Base-by-base conservation (phyloP, 2,329 filamentous ascomycete genomes). In the Fusarium verrucosum region DNA sequence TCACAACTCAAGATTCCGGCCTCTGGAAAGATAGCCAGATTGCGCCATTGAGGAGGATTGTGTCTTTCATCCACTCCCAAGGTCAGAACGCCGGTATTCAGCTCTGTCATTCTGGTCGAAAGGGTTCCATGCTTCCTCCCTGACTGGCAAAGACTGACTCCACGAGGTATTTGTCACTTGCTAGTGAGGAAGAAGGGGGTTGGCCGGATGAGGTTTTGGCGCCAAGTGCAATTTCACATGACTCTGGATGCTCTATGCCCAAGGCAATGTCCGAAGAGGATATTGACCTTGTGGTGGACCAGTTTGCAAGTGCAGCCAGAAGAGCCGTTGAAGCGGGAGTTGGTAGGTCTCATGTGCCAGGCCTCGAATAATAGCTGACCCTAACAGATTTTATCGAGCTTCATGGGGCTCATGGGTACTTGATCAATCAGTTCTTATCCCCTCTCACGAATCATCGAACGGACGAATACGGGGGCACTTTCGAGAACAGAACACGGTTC, bases 381-480 rank as follows among this genome's bases (percentile, higher is more conserved):
- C 3, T 0, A 3, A 1, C 3, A 52, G 52, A 56, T n/a, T 25
- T 53, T 1, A 56, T 56, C 8, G 52, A 56, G 25, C 10, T 56
- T 1, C 52, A 56, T 1, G 52, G 52, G 0, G 52, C 52, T 3
- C 52, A 56, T 2, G 52, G 52, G 1, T 56, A 56, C 4, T 9
- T 56, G 2, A 33, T 56, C 1, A 22, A 32, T 13, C 2, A 26
- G 4, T 56, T 56, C 2, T 19, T 56, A 0, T 56, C 52, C 1
- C 46, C 52, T 5, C 37, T 56, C 0, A 43, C 52, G 0, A 56
- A 56, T 1, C 14, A n/a, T 11, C 81, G 88, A 37, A 89, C 84
- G 16, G 88, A 90, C 72, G 69, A 82, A 45, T 90, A 90, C 73
- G 88, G 88, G 42, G 88, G 88, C 45, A 81, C 79, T 71, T 86